Percentiles rank a stretch among this genome's conserved stretches.
phyloP scores from a whole-genome alignment of 345 rosid genomes.

The Brassica rapa region DNA sequence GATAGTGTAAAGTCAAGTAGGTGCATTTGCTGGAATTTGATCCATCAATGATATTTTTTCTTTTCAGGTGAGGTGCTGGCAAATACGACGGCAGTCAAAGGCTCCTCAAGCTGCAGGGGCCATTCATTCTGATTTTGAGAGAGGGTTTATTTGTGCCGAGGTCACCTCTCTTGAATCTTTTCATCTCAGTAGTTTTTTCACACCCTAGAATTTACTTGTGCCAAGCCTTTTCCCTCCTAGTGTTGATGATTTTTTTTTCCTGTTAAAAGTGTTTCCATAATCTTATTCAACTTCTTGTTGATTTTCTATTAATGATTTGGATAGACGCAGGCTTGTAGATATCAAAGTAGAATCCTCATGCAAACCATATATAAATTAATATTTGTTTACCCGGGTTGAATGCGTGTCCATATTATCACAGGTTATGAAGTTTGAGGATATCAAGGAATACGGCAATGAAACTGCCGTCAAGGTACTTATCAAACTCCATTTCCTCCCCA shows the following conservation, averaged over 20 bases:
- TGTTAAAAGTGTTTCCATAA: not conserved
- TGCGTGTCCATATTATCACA: conserved; percentile 35
- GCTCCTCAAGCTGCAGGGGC: conserved; percentile 99
- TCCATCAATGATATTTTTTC: conserved; percentile 14
- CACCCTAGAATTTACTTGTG: not conserved
- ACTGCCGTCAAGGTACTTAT: conserved; percentile 79
- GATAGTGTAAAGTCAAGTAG: conserved; percentile 1
- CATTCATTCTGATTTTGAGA: conserved; percentile 93
- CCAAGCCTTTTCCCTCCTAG: conserved; percentile 1
- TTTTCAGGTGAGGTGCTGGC: conserved; percentile 97
- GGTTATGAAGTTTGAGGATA: conserved; percentile 98
- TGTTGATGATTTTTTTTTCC: not conserved
- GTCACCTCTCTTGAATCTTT: conserved; percentile 42
- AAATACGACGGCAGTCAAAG: conserved; percentile 85
- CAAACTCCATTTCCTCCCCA: not conserved
- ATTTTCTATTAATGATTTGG: not conserved
- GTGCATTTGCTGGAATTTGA: not conserved
- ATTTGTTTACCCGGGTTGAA: not conserved
- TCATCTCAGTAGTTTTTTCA: not conserved
- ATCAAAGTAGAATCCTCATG: not conserved
- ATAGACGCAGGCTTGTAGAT: conserved; percentile 7
- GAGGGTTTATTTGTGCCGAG: conserved; percentile 99
- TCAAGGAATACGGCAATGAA: conserved; percentile 89
- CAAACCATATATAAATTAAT: not conserved
- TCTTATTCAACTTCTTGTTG: conserved; percentile 7